A percentile compares a stretch with the other conserved stretches of the same genome.
Conservation (phyloP, 305 asterid species). For the Petunia hybrid region DNA sequence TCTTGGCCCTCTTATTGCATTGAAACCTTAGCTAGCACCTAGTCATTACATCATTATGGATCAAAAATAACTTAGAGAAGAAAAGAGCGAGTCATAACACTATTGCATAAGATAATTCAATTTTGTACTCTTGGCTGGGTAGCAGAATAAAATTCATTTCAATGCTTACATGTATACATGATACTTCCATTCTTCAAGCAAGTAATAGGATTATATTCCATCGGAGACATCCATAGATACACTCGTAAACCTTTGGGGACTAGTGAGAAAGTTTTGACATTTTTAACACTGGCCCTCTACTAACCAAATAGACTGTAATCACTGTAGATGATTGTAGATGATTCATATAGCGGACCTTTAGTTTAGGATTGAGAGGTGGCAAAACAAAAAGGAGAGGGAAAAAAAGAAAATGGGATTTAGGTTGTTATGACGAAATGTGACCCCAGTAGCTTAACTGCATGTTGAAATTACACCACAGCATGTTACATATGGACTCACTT, state of each 20-base stretch:
- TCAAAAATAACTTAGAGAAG: not conserved
- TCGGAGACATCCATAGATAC: constrained; percentile 4
- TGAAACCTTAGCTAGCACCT: constrained; percentile 25
- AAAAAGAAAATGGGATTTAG: not conserved
- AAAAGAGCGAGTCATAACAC: not conserved
- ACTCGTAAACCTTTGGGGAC: not conserved
- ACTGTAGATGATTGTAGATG: no score
- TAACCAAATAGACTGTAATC: not conserved
- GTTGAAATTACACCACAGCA: not conserved
- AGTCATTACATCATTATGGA: not conserved
- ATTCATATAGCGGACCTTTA: not conserved
- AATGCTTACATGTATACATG: not conserved
- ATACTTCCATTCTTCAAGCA: not conserved
- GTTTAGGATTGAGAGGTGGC: constrained; percentile 18
- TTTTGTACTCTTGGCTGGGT: not conserved
- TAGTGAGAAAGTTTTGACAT: not conserved
- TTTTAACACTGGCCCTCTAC: not conserved
- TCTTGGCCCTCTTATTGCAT: not conserved
- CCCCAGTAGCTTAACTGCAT: not conserved
- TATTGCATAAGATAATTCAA: not conserved
- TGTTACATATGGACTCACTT: constrained; percentile 55
- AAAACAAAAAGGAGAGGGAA: not conserved
- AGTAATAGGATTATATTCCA: not conserved
- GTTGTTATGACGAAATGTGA: not conserved
- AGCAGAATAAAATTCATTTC: not conserved